phyloP scores from a whole-genome alignment of 192 early-diverging fungal species.

The Coemansia asiatica region DNA sequence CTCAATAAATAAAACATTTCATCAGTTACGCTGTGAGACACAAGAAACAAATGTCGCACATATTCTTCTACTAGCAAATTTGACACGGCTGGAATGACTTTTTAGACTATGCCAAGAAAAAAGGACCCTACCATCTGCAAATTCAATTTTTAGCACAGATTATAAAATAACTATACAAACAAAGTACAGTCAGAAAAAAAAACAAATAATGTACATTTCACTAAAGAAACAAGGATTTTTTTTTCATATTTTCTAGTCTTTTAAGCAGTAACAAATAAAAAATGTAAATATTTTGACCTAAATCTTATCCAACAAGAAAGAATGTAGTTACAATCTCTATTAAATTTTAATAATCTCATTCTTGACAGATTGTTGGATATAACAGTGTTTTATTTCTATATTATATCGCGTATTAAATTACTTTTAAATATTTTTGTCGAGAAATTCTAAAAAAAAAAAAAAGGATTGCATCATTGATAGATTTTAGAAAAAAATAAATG shows the following conservation, averaged over 20 bases:
- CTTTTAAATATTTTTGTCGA: too few relatives aligned
- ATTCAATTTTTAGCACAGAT: neutral
- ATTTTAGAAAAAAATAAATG: too few relatives aligned
- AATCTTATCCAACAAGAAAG: neutral
- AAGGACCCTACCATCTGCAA: neutral
- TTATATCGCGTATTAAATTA: too few relatives aligned
- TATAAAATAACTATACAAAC: neutral
- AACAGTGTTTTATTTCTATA: neutral
- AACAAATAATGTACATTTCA: constrained; percentile 1
- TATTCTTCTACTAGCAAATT: neutral
- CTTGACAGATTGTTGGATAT: neutral
- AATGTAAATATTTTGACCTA: constrained; percentile 11
- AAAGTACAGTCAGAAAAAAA: neutral
- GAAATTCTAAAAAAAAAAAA: too few relatives aligned
- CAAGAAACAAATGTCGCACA: neutral
- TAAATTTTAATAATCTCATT: neutral
- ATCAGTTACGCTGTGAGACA: neutral
- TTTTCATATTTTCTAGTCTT: neutral
- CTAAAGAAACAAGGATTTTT: constrained; percentile 28
- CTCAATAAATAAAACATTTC: neutral
- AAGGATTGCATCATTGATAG: too few relatives aligned
- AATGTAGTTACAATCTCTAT: neutral
- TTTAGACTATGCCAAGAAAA: neutral
- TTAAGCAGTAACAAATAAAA: constrained; percentile 20
- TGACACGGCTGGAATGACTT: neutral